Evolutionary conservation across 2,329 filamentous ascomycete genomes (phyloP).

Genomic region (Paraphoma sp.): DNA sequence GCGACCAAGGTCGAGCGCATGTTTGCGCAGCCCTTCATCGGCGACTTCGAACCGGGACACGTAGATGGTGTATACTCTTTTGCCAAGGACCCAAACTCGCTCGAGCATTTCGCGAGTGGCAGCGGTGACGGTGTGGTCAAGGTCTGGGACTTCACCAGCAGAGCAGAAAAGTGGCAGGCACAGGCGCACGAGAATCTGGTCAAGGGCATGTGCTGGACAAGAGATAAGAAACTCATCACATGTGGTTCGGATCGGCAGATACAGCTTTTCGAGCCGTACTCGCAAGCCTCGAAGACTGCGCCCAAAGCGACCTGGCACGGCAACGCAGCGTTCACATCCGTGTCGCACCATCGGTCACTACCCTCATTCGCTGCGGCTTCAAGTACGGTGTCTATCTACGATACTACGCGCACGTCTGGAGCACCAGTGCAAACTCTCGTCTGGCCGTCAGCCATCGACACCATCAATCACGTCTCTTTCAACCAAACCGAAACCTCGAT

Average conservation of each 20-base stretch:
- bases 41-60: slow-evolving; percentile 86
- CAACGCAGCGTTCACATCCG: slow-evolving; percentile 77
- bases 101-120: slow-evolving; percentile 52
- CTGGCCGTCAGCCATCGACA: slow-evolving; percentile 86
- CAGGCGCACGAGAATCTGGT: slow-evolving; percentile 93
- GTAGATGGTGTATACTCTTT: slow-evolving; percentile 75
- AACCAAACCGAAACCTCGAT: slow-evolving; percentile 95
- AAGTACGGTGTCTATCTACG: slow-evolving; percentile 84
- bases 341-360: slow-evolving; percentile 81
- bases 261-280: slow-evolving; percentile 91
- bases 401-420: slow-evolving; percentile 77
- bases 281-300: slow-evolving; percentile 69
- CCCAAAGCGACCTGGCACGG: slow-evolving; percentile 88
- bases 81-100: slow-evolving; percentile 55
- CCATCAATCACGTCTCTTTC: slow-evolving; percentile 86
- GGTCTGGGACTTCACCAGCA: slow-evolving; percentile 81
- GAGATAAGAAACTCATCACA: slow-evolving; percentile 82
- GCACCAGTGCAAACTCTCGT: slow-evolving; percentile 81
- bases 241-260: slow-evolving; percentile 86
- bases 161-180: slow-evolving; percentile 76
- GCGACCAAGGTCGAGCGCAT: slow-evolving; percentile 93
- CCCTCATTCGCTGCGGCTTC: slow-evolving; percentile 83
- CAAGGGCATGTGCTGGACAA: slow-evolving; percentile 89
- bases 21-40: slow-evolving; percentile 85
- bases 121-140: slow-evolving; percentile 87